These are phyloP conservation scores for Spathaspora girioi DNA, from an alignment of 805 yeast genomes.

Conservation along the genomic window DNA sequence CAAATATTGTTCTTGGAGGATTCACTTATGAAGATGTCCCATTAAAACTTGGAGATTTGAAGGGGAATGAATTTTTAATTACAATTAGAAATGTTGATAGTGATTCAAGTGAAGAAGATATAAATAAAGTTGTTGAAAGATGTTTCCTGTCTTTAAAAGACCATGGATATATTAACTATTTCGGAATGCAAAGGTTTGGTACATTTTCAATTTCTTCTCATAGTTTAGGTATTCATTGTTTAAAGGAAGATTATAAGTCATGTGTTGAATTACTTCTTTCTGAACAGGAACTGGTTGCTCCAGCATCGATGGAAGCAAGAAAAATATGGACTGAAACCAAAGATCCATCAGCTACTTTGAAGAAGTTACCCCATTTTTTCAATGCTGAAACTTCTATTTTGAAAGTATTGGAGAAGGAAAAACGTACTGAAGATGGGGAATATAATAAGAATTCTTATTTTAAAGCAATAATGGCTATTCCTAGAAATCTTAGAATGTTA, in stretches of 20 bases:
- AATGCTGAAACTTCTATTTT: slow-evolving; percentile 79
- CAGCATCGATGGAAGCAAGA: slow-evolving; percentile 82
- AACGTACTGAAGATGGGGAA: slow-evolving; percentile 39
- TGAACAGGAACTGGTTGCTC: slow-evolving; percentile 80
- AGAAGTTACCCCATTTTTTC: slow-evolving; percentile 82
- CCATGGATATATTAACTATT: slow-evolving; percentile 87
- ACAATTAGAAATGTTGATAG: slow-evolving; percentile 71
- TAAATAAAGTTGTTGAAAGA: slow-evolving; percentile 42
- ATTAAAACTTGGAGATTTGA: slow-evolving; percentile 74
- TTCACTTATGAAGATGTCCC: slow-evolving; percentile 62
- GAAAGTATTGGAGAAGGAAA: slow-evolving; percentile 52
- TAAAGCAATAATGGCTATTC: slow-evolving; percentile 81
- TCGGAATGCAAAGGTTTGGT: slow-evolving; percentile 98
- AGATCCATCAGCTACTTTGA: slow-evolving; percentile 62
- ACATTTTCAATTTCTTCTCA: slow-evolving; percentile 93
- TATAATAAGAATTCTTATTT: slow-evolving; percentile 58
- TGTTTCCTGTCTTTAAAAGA: slow-evolving; percentile 57
- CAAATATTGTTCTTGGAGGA: slow-evolving; percentile 75
- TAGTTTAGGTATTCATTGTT: slow-evolving; percentile 67
- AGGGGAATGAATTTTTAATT: slow-evolving; percentile 85
- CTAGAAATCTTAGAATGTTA: slow-evolving; percentile 89
- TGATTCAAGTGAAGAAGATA: slow-evolving; percentile 21
- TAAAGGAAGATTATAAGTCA: slow-evolving; percentile 71
- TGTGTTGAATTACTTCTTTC: slow-evolving; percentile 78
- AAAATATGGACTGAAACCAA: slow-evolving; percentile 71